A percentile compares a stretch with the other conserved stretches of the same genome.
These are phyloP conservation scores for Orbilia quercus DNA, from an alignment of 2,329 filamentous ascomycete species.

Conservation along the genomic window DNA sequence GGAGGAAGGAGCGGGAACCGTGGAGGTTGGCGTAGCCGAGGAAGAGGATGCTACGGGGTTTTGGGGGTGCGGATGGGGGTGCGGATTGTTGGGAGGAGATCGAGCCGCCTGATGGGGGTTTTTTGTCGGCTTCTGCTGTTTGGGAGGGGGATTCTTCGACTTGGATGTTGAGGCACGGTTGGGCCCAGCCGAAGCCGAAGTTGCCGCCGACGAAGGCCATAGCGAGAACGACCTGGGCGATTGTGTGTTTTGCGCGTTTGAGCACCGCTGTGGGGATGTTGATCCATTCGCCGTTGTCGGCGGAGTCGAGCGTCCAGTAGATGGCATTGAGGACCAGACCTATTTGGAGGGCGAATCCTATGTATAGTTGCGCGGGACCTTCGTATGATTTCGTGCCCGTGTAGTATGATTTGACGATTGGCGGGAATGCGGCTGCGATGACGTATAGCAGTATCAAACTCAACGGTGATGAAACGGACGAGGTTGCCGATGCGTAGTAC, in stretches of 20 bases:
- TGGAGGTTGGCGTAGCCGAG: conserved; percentile 94
- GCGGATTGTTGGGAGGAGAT: conserved; percentile 64
- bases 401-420: conserved; percentile 82
- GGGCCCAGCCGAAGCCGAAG: conserved; percentile 84
- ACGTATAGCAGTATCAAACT: conserved; percentile 83
- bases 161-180: conserved; percentile 82
- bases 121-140: conserved; percentile 52
- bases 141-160: conserved; percentile 62
- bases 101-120: not conserved
- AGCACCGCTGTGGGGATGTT: conserved; percentile 71
- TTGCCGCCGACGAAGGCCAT: conserved; percentile 85
- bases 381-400: conserved; percentile 85
- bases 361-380: conserved; percentile 84
- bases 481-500: conserved; percentile 90
- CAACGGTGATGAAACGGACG: conserved; percentile 92
- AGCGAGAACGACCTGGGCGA: conserved; percentile 83
- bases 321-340: conserved; percentile 79
- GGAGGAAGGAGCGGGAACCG: conserved; percentile 86
- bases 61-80: conserved; percentile 58
- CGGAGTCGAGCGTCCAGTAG: conserved; percentile 91
- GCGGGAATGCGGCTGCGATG: conserved; percentile 76
- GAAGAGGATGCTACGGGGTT: conserved; percentile 73
- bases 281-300: conserved; percentile 86
- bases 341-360: conserved; percentile 80
- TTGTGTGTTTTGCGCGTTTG: conserved; percentile 78